Base-by-base conservation (phyloP, 371 early-diverging fungal species). In the Mortierella sp. region DNA sequence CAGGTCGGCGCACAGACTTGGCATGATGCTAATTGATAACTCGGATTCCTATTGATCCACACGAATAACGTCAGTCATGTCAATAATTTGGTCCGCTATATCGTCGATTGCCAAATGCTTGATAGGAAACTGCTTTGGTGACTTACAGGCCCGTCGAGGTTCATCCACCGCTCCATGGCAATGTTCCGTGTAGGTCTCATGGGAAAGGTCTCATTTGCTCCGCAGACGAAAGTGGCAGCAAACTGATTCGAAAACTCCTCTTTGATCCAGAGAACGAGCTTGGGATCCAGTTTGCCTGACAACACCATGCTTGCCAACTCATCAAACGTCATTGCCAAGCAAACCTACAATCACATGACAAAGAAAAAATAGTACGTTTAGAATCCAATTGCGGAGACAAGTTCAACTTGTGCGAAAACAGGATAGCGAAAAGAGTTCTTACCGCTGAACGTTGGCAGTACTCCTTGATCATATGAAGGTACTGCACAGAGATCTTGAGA, bases 311-410 rank as follows among this genome's bases (percentile, higher is more conserved):
- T 85, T 9, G 95, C 90, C 6, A 96, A 84, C 71, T 94, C 95
- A 76, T 95, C 95, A 75, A 91, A 94, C 0, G 94, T 89, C 66
- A 95, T 83, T 2, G 94, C 87, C 19, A 94, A 61, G 65, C 92
- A 94, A 13, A 85, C 68, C 93, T 93, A 87, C 29, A 74, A 81
- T 68, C 75, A 77, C 41, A 85, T 80, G 16, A 37, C 7, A 37
- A 14, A 29, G 19, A 19, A 22, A 3, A n/a, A n/a, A n/a, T n/a
- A n/a, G n/a, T 11, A 34, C 1, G 77, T 69, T 41, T n/a, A 55
- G 34, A 14, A 66, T 37, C 22, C 40, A 29, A 22, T n/a, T 19
- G 19, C 10, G 9, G 16, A 16, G 19, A n/a, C 29, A 41, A n/a
- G n/a, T 22, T 55, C 34, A 31, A 7, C 7, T 31, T 16, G 8